Base-by-base conservation (phyloP, 176 grass and related monocot species). In the Echinochloa phyllopogon region DNA sequence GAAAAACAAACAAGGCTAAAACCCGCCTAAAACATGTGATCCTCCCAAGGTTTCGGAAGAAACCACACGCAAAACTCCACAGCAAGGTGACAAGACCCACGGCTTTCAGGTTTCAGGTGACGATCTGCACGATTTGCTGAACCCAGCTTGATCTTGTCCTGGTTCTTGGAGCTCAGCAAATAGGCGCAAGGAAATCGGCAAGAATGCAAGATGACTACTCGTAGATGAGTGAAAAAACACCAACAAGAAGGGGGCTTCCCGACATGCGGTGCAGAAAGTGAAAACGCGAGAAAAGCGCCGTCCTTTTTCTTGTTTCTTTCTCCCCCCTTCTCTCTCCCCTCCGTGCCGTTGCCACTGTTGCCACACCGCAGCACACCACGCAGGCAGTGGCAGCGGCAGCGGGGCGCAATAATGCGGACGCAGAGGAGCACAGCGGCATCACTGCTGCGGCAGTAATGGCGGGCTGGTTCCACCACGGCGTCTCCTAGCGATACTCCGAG, bases 221-320 rank as follows among this genome's bases (percentile, higher is more conserved):
- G 29, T 33, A 29, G 27, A 78, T 13, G 77, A 70, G 8, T 10
- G 3, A 10, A 79, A 58, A 41, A 65, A 64, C 33, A 69, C 42
- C 63, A 79, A 21, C 45, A 78, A 33, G 66, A 41, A 47, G 47
- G 65, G 21, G 57, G 66, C 65, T 88, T 41, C 33, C 84, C 74
- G 79, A 83, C 88, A 90, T 14, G 84, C 37, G 73, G 79, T 49
- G 57, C 84, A 86, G 73, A 86, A 83, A 86, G 79, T 23, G 80
- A 72, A 82, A 78, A 57, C 56, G 78, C 44, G 72, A 47, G 83
- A 79, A 86, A 83, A 83, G 84, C 40, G 79, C 11, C 18, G 61
- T 65, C 74, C 38, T 90, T 90, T 90, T 90, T 73, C 43, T 55
- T 37, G n/a, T 15, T 82, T 45, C 56, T 23, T 53, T 29, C 44